Conservation (phyloP, 1,284 basidiomycete genomes). For the Omphalotus olearius region DNA sequence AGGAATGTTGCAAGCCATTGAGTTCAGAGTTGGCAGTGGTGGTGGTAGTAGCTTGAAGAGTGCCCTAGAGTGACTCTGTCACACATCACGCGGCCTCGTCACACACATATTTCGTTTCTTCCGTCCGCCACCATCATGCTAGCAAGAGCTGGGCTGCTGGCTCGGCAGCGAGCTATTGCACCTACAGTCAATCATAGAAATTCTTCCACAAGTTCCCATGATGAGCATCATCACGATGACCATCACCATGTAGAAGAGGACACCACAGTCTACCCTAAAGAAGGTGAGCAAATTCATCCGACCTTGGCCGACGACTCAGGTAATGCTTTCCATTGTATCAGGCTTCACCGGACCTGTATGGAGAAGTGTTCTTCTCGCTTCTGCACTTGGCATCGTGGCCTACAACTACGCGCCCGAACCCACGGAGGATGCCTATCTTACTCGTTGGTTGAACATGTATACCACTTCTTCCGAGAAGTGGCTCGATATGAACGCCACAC, state of each 20-base stretch:
- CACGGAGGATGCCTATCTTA: constrained; percentile 54
- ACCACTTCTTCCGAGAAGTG: constrained; percentile 44
- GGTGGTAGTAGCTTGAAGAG: too few relatives aligned
- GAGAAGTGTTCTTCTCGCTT: constrained; percentile 50
- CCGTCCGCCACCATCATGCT: constrained; percentile 24
- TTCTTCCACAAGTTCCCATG: constrained; percentile 30
- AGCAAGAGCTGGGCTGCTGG: constrained; percentile 28
- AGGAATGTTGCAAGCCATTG: constrained; percentile 7
- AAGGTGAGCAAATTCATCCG: constrained; percentile 40
- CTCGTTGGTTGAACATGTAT: constrained; percentile 58
- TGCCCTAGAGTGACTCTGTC: too few relatives aligned
- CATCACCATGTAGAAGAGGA: constrained; percentile 38
- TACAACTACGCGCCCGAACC: constrained; percentile 66
- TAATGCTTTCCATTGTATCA: constrained; percentile 16
- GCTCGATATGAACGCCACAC: constrained; percentile 49
- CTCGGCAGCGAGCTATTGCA: constrained; percentile 24
- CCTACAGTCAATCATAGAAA: constrained; percentile 25
- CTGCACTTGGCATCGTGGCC: constrained; percentile 43
- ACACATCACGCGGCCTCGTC: too few relatives aligned
- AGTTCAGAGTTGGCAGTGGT: too few relatives aligned
- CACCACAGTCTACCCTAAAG: constrained; percentile 44
- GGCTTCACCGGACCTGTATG: constrained; percentile 62
- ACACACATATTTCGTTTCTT: neutral
- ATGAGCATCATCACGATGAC: constrained; percentile 29
- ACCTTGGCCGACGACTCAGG: neutral